Evolutionary conservation across 331 rosid genomes (phyloP), one percentile per base, ranked within the genome.

Genomic region (Phaseolus coccineus): DNA sequence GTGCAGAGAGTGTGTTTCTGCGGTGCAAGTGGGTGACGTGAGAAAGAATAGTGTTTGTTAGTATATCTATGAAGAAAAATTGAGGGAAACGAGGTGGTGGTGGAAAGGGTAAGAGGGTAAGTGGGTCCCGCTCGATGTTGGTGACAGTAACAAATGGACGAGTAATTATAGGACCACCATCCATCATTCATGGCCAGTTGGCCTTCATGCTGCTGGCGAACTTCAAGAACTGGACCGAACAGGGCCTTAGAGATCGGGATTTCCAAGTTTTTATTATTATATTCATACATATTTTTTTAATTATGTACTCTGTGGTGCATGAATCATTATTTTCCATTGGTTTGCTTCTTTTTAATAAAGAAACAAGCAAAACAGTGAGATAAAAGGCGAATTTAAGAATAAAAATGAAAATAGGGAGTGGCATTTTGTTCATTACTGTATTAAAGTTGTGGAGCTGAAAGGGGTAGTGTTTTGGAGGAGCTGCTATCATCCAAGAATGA

Each of bases 71-170:
- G 82, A 58, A 59, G 65, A 15, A 10, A 73, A 6, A 40, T 67
- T 80, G 87, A 65, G 82, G 15, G 27, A 37, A 81, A 67, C 81
- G 97, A 86, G 88, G 69, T 1, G 6, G 74, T 62, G 33, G 22
- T 7, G 56, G 44, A 24, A 33, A 63, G 66, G 33, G 40, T 52
- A 35, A 33, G 39, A 37, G 2, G 3, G 44, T 16, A 16, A 46
- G 39, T 52, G 88, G 97, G 90, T 64, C 88, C 96, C 85, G 64
- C 55, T n/a, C 3, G 28, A 80, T 53, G 68, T 35, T 2, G 39
- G 51, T n/a, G 73, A 40, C 81, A 72, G 50, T 8, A 57, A 22
- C 65, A 33, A 59, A 73, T 71, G 53, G 73, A 46, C 59, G 74
- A 70, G 75, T 52, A 28, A 63, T 22, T 15, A 57, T 51, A 68